Evolutionary conservation across 257 asterid genomes (phyloP), one percentile per base, ranked within the genome.

Genomic region (Salvia rosmarinus): DNA sequence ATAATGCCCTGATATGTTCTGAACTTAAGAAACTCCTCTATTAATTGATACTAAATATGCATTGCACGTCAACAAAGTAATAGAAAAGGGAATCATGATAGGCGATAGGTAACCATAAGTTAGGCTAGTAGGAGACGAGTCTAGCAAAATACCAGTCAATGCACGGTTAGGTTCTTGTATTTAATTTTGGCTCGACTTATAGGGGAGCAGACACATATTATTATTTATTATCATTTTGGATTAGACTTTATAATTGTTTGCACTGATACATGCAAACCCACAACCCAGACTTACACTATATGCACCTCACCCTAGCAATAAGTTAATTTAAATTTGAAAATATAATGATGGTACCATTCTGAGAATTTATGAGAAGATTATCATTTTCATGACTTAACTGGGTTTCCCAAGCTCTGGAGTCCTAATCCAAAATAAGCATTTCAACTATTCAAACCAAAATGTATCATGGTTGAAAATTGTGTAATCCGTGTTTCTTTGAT

Each of bases 351-450:
- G 20, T 30, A 8, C 28, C 5, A 44, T 16, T n/a, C 11, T 13
- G 46, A 54, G 32, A 51, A 19, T 9, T 54, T 7, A 54, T 9
- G 35, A 54, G 61, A 54, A 23, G 12, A 52, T 20, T 52, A 56
- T 30, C 44, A 49, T 32, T n/a, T n/a, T 34, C 12, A 37, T 16
- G 16, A 32, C 25, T 12, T 71, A 56, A 30, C 47, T 42, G 3
- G 46, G 47, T 49, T 43, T 30, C 61, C 4, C 61, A 58, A 58
- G 34, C 19, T 57, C 59, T 28, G 8, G n/a, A 60, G 37, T 52
- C 40, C n/a, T 44, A 30, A 39, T 72, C 17, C 70, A 30, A 62
- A 35, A 47, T 35, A 50, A 72, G 42, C 54, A 60, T n/a, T 47
- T 61, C 57, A 70, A 56, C 63, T 44, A 35, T 47, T 60, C 50